These are phyloP conservation scores for Chlamydomonas reinhardtii DNA, from an alignment of 163 green algal species.

Conservation along the genomic window DNA sequence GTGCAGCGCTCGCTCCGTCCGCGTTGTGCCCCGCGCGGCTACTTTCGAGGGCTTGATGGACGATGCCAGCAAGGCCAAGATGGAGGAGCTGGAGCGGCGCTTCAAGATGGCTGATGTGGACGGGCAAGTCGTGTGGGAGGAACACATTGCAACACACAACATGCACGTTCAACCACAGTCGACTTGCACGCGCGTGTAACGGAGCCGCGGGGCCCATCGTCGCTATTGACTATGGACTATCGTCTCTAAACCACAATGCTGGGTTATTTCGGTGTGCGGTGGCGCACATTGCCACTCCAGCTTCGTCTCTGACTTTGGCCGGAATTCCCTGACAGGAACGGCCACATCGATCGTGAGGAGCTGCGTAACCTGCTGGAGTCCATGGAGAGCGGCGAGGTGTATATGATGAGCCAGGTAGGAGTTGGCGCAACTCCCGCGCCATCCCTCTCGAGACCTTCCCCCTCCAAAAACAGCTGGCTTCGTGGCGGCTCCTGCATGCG, in stretches of 20 bases:
- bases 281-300: neutral
- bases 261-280: too few relatives aligned
- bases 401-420: conserved; percentile 58
- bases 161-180: too few relatives aligned
- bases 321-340: conserved; percentile 50
- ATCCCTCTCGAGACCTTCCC: too few relatives aligned
- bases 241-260: too few relatives aligned
- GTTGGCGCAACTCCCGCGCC: neutral
- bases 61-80: conserved; percentile 4
- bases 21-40: conserved; percentile 15
- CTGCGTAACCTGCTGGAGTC: conserved; percentile 63
- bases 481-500: too few relatives aligned
- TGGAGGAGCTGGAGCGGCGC: conserved; percentile 49
- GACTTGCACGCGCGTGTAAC: too few relatives aligned
- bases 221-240: too few relatives aligned
- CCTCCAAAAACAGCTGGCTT: too few relatives aligned
- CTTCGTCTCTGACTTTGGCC: too few relatives aligned
- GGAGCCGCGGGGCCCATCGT: too few relatives aligned
- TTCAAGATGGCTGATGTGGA: conserved; percentile 63
- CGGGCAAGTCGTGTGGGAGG: conserved; percentile 38
- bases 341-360: conserved; percentile 63
- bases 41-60: conserved; percentile 28
- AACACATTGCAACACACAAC: too few relatives aligned
- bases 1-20: neutral
- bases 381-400: conserved; percentile 54